Percentiles rank a stretch among this genome's conserved stretches.
These are phyloP conservation scores for Kazachstania bromeliacearum DNA, from an alignment of 805 yeast genomes.

Conservation along the genomic window DNA sequence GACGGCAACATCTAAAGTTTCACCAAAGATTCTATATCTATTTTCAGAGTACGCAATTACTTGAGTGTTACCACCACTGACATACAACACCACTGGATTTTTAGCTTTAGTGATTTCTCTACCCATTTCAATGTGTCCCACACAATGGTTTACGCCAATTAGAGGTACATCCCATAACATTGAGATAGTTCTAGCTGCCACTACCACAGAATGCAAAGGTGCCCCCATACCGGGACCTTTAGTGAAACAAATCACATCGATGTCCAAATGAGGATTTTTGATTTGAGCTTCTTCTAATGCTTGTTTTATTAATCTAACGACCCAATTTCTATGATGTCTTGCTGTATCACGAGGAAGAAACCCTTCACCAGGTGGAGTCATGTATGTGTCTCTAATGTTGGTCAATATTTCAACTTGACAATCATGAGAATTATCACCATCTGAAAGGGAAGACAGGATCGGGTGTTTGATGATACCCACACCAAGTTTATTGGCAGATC, in stretches of 20 bases:
- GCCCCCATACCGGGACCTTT: conserved; percentile 99
- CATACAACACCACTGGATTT: conserved; percentile 95
- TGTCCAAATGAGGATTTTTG: conserved; percentile 34
- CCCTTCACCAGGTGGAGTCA: conserved; percentile 98
- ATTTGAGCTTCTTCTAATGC: conserved; percentile 59
- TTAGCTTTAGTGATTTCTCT: conserved; percentile 94
- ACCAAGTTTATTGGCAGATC: conserved; percentile 94
- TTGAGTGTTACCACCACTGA: conserved; percentile 97
- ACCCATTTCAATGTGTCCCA: conserved; percentile 99
- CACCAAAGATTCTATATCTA: conserved; percentile 96
- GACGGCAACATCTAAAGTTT: conserved; percentile 92
- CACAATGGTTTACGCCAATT: conserved; percentile 93
- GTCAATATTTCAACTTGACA: conserved; percentile 70
- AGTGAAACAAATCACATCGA: conserved; percentile 84
- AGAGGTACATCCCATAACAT: conserved; percentile 76
- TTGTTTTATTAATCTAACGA: conserved; percentile 58
- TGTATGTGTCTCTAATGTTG: conserved; percentile 90
- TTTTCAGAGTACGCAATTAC: conserved; percentile 94
- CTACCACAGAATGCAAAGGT: conserved; percentile 84
- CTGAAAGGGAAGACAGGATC: conserved; percentile 14
- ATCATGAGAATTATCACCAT: conserved; percentile 43
- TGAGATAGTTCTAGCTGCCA: conserved; percentile 81
- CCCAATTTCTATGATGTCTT: conserved; percentile 93
- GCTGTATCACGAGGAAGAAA: conserved; percentile 95
- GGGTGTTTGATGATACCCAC: conserved; percentile 83